Evolutionary conservation across 2,329 filamentous ascomycete genomes (phyloP), one percentile per base, ranked within the genome.

Genomic region (Emergomyces africanus): DNA sequence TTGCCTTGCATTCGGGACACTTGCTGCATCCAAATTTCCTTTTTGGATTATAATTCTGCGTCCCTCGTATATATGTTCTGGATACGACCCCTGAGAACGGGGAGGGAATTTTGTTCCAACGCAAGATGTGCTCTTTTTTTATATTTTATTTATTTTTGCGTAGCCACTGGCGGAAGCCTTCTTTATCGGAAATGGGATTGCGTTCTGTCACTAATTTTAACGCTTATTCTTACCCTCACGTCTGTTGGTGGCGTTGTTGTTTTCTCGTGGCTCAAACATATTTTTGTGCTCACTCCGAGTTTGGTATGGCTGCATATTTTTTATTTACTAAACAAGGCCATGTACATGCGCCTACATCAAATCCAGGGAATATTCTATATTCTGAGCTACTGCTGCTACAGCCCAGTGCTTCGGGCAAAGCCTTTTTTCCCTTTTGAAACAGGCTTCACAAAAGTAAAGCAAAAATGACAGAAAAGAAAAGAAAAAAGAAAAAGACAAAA

Each of bases 21-120:
- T 50, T 35, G 12, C 30, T 39, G 33, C 14, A 57, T 62, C 60
- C 61, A 59, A 62, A 56, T 25, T 37, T 55, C 20, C 37, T 41
- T 61, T 62, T 62, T 59, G 61, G 56, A 39, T 48, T 57, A 25
- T 57, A 46, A 20, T 48, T 57, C 35, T 50, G 18, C 30, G 23
- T 49, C 55, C 46, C 46, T 30, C 10, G 28, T 57, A 18, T 41
- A 50, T 33, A n/a, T 30, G 6, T n/a, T n/a, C 28, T 46, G 54
- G 54, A 44, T 44, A 55, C 15, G 12, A 25, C 39, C n/a, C 25
- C 23, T 39, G 37, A 44, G 20, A 18, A 10, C 12, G 39, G 37
- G 30, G 33, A 39, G 18, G 18, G 35, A 42, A 48, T 14, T 33
- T 48, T 25, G 25, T 25, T 25, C 28, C 46, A 23, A 30, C 55